These are phyloP conservation scores for Mycosarcoma mackinlayi DNA, from an alignment of 1,284 basidiomycete genomes.

Conservation along the genomic window DNA sequence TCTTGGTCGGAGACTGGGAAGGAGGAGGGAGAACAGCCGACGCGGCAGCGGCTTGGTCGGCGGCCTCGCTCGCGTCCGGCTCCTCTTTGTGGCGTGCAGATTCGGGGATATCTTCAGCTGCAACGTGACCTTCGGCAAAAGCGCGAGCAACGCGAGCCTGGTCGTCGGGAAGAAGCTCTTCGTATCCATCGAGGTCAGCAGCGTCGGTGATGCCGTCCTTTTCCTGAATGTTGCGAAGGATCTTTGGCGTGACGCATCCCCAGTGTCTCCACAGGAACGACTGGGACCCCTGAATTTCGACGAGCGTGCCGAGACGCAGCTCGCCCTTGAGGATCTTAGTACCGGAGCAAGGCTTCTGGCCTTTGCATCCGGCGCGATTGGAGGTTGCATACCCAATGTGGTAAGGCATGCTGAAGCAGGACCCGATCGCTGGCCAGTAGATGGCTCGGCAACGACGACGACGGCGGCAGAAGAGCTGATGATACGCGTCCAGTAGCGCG, in stretches of 20 bases:
- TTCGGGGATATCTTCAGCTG: constrained; percentile 50
- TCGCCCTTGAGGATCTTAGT: constrained; percentile 79
- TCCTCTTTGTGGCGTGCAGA: constrained; percentile 42
- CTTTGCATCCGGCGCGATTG: constrained; percentile 82
- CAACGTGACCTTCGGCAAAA: constrained; percentile 49
- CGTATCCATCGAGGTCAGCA: constrained; percentile 47
- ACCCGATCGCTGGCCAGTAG: neutral
- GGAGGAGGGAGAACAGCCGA: constrained; percentile 4
- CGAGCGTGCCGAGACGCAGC: constrained; percentile 79
- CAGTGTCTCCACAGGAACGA: constrained; percentile 81
- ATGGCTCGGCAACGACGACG: neutral
- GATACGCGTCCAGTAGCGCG: constrained; percentile 10
- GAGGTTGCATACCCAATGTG: constrained; percentile 60
- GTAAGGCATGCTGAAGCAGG: constrained; percentile 48
- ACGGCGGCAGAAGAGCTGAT: neutral
- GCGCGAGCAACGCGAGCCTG: constrained; percentile 37
- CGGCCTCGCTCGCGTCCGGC: constrained; percentile 10
- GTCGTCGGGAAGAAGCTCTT: constrained; percentile 48
- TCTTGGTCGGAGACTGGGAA: constrained; percentile 28
- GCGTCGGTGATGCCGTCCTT: constrained; percentile 71
- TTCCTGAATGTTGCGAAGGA: constrained; percentile 80
- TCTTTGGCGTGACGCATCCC: constrained; percentile 72
- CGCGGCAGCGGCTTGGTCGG: constrained; percentile 10
- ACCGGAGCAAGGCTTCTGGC: constrained; percentile 87
- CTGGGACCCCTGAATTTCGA: constrained; percentile 77